Conservation (phyloP, 768 basidiomycete species). For the Crucibulum laeve region DNA sequence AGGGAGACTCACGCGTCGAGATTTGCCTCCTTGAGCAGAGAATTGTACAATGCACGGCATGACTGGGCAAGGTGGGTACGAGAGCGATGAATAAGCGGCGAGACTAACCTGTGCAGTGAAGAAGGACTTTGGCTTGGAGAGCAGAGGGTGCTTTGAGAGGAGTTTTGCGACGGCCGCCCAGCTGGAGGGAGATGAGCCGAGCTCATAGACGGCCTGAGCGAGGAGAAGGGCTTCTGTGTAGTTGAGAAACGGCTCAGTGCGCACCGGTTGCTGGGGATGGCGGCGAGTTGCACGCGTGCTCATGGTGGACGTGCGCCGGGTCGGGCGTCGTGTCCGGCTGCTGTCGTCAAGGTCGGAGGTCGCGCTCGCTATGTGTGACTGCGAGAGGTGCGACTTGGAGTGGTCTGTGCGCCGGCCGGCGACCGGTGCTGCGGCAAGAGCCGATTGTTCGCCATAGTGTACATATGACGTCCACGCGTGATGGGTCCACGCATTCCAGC, state of each 20-base stretch:
- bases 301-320: conserved; percentile 12
- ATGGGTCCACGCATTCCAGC: too few species aligned
- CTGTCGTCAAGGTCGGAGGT: too few species aligned
- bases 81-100: conserved; percentile 7
- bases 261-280: conserved; percentile 15
- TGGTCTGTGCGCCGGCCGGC: too few species aligned
- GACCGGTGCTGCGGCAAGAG: too few species aligned
- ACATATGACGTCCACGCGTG: too few species aligned
- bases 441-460: too few species aligned
- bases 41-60: conserved; percentile 62
- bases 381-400: too few species aligned
- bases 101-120: conserved; percentile 64
- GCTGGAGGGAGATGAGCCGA: conserved; percentile 48
- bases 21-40: conserved; percentile 64
- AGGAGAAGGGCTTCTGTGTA: conserved; percentile 72
- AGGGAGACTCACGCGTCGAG: conserved; percentile 51
- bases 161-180: conserved; percentile 68
- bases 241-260: conserved; percentile 14
- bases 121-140: conserved; percentile 55
- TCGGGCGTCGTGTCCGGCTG: too few species aligned
- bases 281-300: conserved; percentile 5
- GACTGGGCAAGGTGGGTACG: conserved; percentile 35
- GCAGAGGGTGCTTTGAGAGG: conserved; percentile 67
- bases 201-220: conserved; percentile 83
- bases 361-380: too few species aligned